Percentiles rank a stretch among this genome's conserved stretches.
These are phyloP conservation scores for Penicillium brasilianum DNA, from an alignment of 2,329 filamentous ascomycete species.

Conservation along the genomic window DNA sequence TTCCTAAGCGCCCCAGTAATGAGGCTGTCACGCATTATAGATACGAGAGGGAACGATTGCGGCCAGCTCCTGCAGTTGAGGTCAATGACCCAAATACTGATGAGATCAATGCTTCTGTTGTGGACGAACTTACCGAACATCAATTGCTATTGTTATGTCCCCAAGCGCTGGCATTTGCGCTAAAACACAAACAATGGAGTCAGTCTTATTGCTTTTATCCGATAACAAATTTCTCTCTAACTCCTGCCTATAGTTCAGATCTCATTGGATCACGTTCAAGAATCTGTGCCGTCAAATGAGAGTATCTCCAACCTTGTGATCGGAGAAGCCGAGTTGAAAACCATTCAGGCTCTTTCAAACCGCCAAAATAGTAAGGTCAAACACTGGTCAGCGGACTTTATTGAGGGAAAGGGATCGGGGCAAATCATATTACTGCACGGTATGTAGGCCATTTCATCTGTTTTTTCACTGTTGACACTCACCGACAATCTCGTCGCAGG, in stretches of 20 bases:
- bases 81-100: background rate
- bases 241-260: background rate
- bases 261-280: background rate
- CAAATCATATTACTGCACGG: background rate
- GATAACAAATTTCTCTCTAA: background rate
- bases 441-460: background rate
- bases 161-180: background rate
- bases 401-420: background rate
- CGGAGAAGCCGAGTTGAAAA: background rate
- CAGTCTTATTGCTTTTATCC: background rate
- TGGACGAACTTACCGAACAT: background rate
- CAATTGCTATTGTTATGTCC: background rate
- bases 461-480: background rate
- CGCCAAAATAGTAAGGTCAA: background rate
- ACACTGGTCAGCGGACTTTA: background rate
- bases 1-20: too few species aligned
- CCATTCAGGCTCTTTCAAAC: background rate
- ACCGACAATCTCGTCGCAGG: background rate
- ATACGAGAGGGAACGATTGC: too few species aligned
- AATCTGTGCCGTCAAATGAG: background rate
- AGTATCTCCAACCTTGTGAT: background rate
- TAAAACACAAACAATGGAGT: background rate
- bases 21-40: too few species aligned
- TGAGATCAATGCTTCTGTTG: background rate
- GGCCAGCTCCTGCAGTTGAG: background rate